These are phyloP conservation scores for Azolla pinnata DNA, from an alignment of 75 land plant species.

Conservation along the genomic window DNA sequence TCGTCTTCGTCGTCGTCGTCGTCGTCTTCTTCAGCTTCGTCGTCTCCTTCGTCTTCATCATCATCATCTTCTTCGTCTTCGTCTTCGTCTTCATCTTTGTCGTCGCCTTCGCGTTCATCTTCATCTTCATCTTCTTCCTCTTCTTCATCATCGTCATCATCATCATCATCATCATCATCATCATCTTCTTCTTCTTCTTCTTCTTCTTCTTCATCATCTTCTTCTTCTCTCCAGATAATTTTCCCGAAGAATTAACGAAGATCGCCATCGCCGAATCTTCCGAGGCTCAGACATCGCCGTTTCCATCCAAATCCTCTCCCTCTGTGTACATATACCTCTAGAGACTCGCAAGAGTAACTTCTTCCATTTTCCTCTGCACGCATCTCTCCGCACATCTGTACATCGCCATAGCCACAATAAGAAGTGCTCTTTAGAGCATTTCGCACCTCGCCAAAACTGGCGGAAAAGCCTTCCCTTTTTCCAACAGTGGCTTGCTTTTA, in stretches of 20 bases:
- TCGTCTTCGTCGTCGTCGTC: background rate
- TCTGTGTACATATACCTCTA: background rate
- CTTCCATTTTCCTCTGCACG: background rate
- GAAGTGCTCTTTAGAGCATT: too few species aligned
- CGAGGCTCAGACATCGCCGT: too few species aligned
- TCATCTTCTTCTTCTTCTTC: background rate
- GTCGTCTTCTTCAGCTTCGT: background rate
- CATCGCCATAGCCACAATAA: too few species aligned
- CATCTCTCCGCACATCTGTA: background rate
- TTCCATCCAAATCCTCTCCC: background rate
- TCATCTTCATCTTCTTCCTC: background rate
- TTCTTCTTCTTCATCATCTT: background rate
- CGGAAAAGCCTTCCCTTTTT: too few species aligned
- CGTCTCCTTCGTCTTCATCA: background rate
- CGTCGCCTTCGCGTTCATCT: background rate
- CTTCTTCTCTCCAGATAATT: background rate
- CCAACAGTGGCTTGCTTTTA: too few species aligned
- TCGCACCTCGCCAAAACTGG: too few species aligned
- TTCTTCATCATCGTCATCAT: background rate
- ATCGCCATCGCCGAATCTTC: too few species aligned
- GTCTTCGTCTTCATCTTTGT: background rate
- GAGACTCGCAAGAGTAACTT: background rate
- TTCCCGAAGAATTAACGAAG: too few species aligned
- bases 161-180: background rate
- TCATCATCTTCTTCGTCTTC: background rate